phyloP scores from a whole-genome alignment of 2,329 filamentous ascomycete species.

The Pseudogymnoascus sp. region DNA sequence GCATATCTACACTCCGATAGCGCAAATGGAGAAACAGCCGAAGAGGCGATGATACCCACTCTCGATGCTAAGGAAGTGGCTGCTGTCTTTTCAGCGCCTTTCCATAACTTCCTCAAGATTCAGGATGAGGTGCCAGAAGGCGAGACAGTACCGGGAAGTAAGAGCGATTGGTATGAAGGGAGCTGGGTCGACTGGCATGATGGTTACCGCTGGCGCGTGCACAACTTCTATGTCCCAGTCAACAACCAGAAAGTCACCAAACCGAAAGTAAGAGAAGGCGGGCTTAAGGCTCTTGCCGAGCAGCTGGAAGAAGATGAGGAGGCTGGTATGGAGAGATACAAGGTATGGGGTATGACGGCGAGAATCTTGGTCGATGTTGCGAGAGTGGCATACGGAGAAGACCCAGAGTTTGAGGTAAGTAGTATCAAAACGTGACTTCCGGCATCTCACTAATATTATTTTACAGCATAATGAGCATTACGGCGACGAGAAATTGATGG shows the following conservation, averaged over 20 bases:
- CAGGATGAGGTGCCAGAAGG: conserved; percentile 45
- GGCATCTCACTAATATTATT: conserved; percentile 7
- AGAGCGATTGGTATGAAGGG: conserved; percentile 69
- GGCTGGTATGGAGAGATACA: conserved; percentile 53
- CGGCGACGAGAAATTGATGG: conserved; percentile 58
- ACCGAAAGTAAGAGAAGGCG: conserved; percentile 37
- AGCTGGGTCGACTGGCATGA: conserved; percentile 75
- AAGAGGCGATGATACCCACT: conserved; percentile 67
- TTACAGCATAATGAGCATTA: conserved; percentile 25
- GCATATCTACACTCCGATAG: conserved; percentile 65
- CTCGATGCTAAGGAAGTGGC: conserved; percentile 88
- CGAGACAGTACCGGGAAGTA: conserved; percentile 24
- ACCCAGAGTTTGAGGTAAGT: conserved; percentile 69
- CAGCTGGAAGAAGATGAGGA: conserved; percentile 40
- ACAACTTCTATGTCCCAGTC: conserved; percentile 87
- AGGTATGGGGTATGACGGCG: conserved; percentile 93
- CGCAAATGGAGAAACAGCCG: conserved; percentile 41
- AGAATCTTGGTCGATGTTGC: conserved; percentile 84
- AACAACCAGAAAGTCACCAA: conserved; percentile 61
- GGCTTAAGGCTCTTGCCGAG: conserved; percentile 38
- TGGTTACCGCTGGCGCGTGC: conserved; percentile 65
- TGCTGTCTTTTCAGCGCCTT: conserved; percentile 84
- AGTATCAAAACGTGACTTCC: background rate
- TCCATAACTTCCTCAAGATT: conserved; percentile 69
- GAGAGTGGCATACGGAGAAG: conserved; percentile 70